Base-by-base conservation (phyloP, 768 basidiomycete species). In the Saitozyma sp. region DNA sequence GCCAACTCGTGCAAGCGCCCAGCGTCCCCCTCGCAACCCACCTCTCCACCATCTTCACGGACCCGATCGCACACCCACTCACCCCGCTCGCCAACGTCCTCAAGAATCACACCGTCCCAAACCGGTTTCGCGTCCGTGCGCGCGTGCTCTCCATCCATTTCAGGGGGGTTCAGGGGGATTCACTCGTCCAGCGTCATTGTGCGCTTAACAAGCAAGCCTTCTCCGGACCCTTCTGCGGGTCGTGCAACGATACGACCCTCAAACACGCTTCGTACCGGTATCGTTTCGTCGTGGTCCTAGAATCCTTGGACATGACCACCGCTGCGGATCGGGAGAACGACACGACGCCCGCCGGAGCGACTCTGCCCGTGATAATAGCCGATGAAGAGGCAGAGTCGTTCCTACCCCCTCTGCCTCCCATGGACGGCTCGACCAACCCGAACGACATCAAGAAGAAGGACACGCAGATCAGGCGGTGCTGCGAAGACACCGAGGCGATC, bases 321-420 rank as follows among this genome's bases (percentile, higher is more conserved):
- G 29, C 14, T 5, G 20, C 29, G 1, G 19, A 50, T 17, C 10
- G 40, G 39, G 14, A 48, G 11, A 16, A 39, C 37, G 16, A 10
- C 37, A 54, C n/a, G 16, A n/a, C 43, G 17, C 38, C 7, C 37
- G 37, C 29, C 2, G 48, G 38, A 3, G 56, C 55, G 9, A 56
- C 59, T 11, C 38, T 72, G 45, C 56, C 68, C 0, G 66, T 65
- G n/a, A 13, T 75, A 5, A 57, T 75, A 1, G 62, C 50, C 13
- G 71, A 75, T 53, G 54, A 64, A 1, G 67, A 70, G 37, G 69
- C 71, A 17, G 68, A 55, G 20, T 50, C 43, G n/a, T 69, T 75
- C 62, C 51, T 75, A 6, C 74, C 74, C 4, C 42, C 69, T 7
- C 54, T 73, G 0, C 71, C 74, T 37, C 68, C 70, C 6, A 42